A percentile compares a stretch with the other conserved stretches of the same genome.
These are phyloP conservation scores for Sideroxylon spinosum DNA, from an alignment of 179 eudicot genomes.

Conservation along the genomic window DNA sequence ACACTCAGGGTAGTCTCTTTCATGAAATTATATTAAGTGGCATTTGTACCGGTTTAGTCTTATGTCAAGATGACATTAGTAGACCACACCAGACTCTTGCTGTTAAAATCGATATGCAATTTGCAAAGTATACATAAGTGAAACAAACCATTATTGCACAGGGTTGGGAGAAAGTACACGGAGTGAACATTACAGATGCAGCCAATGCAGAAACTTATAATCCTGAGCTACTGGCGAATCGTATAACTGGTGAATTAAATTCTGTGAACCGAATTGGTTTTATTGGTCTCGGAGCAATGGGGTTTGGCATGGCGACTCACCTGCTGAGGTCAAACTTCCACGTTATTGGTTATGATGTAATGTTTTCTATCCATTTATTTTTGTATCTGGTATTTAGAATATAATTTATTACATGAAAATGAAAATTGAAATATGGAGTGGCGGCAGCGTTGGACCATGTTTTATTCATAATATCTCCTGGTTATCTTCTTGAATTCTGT, in stretches of 20 bases:
- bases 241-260: slow-evolving; percentile 38
- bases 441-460: neutral
- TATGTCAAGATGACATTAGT: slow-evolving; percentile 5
- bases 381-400: neutral
- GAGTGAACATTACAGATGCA: slow-evolving; percentile 63
- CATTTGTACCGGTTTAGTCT: slow-evolving; percentile 11
- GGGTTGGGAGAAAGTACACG: slow-evolving; percentile 77
- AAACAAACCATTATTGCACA: slow-evolving; percentile 24
- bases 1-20: neutral
- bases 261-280: slow-evolving; percentile 64
- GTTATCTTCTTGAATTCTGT: neutral
- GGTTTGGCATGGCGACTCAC: slow-evolving; percentile 99
- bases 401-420: slow-evolving; percentile 6
- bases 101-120: neutral
- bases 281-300: slow-evolving; percentile 99
- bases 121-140: neutral
- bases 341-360: slow-evolving; percentile 85
- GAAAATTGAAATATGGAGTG: neutral
- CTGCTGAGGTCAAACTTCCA: slow-evolving; percentile 70
- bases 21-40: neutral
- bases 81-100: neutral
- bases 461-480: slow-evolving; percentile 1
- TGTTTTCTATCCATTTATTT: slow-evolving; percentile 1
- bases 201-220: slow-evolving; percentile 65
- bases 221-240: slow-evolving; percentile 68